Evolutionary conservation across 1,139 yeast species (phyloP), one percentile per base, ranked within the genome.

Genomic region (Candida sanyaensis): DNA sequence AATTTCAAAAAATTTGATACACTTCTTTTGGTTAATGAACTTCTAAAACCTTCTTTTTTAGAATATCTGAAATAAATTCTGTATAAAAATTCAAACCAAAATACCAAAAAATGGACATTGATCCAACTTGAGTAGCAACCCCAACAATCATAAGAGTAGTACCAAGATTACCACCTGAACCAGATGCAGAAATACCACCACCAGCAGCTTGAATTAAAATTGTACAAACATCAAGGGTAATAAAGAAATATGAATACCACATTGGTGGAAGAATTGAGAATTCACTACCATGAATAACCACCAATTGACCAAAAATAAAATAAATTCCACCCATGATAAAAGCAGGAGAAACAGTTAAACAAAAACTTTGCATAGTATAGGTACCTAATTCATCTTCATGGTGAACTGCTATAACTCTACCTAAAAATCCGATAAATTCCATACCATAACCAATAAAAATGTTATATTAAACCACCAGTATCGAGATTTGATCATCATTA

Each of bases 291-390:
- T 81, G 86, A 3, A 88, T 70, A 47, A 86, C 81, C 36, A 86
- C 80, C 49, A 86, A 57, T 64, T 88, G 88, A 2, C 90, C 93
- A 56, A 89, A 74, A 42, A 85, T 69, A 57, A 80, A 87, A 65
- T 91, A 91, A 7, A 91, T 75, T 2, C 96, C 96, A 8, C 86
- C 97, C 90, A 88, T 87, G 46, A 88, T 71, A 62, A 91, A 89
- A 8, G 93, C 92, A 0, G 97, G 97, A 0, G 90, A 93, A 44
- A 90, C 68, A 0, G 96, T 88, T 50, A 90, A 69, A 51, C 84
- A 69, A 45, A 84, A 78, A 54, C 83, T 78, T 65, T 91, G 96
- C 51, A 83, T 64, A 47, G 88, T 65, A 62, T 76, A 90, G 41
- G 71, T 70, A 51, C 77, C 63, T 42, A 68, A 52, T 41, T 67